Base-by-base conservation (phyloP, 352 stramenopile species). In the Aphanomyces astaci region DNA sequence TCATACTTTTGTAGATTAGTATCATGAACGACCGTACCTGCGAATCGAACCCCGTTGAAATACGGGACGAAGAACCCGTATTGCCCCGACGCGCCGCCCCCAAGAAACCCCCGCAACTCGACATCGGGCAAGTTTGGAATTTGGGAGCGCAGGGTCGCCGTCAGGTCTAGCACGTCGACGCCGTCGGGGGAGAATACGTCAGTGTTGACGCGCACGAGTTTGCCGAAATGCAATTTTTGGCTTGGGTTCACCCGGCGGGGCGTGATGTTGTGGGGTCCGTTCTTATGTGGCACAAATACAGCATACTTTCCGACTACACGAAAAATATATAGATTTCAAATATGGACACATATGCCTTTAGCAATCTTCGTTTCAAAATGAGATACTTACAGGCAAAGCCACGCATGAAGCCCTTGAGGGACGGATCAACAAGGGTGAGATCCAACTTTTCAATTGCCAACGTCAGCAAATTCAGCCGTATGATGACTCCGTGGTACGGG, bases 61-160 rank as follows among this genome's bases (percentile, higher is more conserved):
- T 80, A 90, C 4, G 84, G 84, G 27, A 89, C 74, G 60, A 93
- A 89, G 68, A 89, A 90, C 7, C 80, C 84, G 63, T 91, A 93
- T 65, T 91, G 88, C 25, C 84, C 84, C 1, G 84, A 91, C 0
- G 82, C 83, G 9, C 88, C 71, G 31, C 81, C 84, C 3, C 78
- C 80, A 24, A 69, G 75, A 56, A 93, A 93, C n/a, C 84, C 84
- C 15, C 84, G 76, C 0, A 93, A 67, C 7, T 82, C 77, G 27
- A 70, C 68, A 40, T 90, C 82, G 0, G 83, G 73, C 15, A 84
- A 73, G 28, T 90, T 73, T 0, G 84, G 82, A 2, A 93, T 84
- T 56, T 93, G 84, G 59, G 80, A 89, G 4, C 84, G 78, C 7
- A 76, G 52, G 3, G 81, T 66, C 0, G 71, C 73, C 5, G 84